These are phyloP conservation scores for Hypoxylon lenormandii DNA, from an alignment of 495 filamentous ascomycete species.

Conservation along the genomic window DNA sequence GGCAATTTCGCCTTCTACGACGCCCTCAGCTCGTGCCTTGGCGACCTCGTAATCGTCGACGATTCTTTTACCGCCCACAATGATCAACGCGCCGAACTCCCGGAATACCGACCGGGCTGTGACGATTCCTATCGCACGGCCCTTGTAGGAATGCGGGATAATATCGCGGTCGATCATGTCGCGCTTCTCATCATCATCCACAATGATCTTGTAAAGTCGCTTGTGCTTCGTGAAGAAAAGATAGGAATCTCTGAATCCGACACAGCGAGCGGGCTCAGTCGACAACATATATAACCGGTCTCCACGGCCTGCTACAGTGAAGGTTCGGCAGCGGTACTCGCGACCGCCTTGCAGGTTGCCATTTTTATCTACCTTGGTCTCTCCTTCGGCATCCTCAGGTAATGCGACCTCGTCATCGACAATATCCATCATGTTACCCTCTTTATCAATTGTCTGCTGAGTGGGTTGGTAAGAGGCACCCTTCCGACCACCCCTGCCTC, in stretches of 20 bases:
- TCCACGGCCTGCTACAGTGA: constrained; percentile 85
- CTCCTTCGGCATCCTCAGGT: constrained; percentile 87
- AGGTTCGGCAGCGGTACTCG: constrained; percentile 93
- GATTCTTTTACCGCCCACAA: constrained; percentile 87
- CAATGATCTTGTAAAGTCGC: constrained; percentile 93
- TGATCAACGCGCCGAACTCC: constrained; percentile 92
- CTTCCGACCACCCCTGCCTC: constrained; percentile 76
- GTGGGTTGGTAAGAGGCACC: constrained; percentile 77
- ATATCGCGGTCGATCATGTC: constrained; percentile 93
- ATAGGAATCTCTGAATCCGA: constrained; percentile 96
- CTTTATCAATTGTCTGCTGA: constrained; percentile 90
- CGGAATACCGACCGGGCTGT: constrained; percentile 96
- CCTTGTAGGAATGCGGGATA: constrained; percentile 98
- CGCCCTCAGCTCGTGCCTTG: constrained; percentile 79
- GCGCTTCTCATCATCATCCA: constrained; percentile 90
- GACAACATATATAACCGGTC: constrained; percentile 95
- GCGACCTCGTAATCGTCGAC: constrained; percentile 89
- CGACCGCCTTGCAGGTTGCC: constrained; percentile 82
- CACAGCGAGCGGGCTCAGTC: constrained; percentile 94
- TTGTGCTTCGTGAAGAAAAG: constrained; percentile 98
- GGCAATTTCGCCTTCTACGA: constrained; percentile 88
- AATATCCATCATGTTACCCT: constrained; percentile 91
- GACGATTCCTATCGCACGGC: constrained; percentile 95
- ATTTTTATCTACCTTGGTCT: constrained; percentile 89
- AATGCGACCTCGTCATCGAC: constrained; percentile 89